These are phyloP conservation scores for Rhizopogon roseolus DNA, from an alignment of 768 basidiomycete species.

Conservation along the genomic window DNA sequence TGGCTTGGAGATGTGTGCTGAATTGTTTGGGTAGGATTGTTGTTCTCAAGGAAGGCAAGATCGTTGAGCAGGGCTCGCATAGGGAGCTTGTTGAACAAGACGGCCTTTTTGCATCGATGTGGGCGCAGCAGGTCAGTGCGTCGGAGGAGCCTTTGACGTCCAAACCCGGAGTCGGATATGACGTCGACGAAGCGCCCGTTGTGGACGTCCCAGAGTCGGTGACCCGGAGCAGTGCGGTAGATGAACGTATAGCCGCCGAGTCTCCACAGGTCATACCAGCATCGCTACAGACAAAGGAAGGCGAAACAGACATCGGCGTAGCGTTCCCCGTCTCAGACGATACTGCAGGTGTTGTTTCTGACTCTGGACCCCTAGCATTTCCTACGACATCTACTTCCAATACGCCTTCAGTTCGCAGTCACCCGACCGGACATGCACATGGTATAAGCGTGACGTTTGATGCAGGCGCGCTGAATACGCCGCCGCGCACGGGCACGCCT, in stretches of 20 bases:
- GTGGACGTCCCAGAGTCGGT: slow-evolving; percentile 13
- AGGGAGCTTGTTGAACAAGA: slow-evolving; percentile 68
- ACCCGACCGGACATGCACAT: slow-evolving; percentile 13
- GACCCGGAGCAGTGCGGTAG: slow-evolving; percentile 21
- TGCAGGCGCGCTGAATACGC: slow-evolving; percentile 42
- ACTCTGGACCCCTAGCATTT: slow-evolving; percentile 33
- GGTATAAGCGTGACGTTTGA: slow-evolving; percentile 65
- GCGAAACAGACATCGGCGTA: slow-evolving; percentile 11
- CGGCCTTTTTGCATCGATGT: slow-evolving; percentile 80
- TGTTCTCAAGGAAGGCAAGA: slow-evolving; percentile 86
- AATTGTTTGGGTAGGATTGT: slow-evolving; percentile 55
- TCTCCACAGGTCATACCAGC: slow-evolving; percentile 12
- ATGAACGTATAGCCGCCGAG: slow-evolving; percentile 2
- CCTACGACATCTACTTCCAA: slow-evolving; percentile 28
- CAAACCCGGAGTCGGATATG: slow-evolving; percentile 21
- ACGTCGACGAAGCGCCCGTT: slow-evolving; percentile 15
- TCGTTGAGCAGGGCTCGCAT: slow-evolving; percentile 80
- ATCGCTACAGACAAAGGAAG: slow-evolving; percentile 7
- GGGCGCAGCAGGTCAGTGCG: slow-evolving; percentile 78
- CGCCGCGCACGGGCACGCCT: slow-evolving; percentile 69
- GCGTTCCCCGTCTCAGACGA: slow-evolving; percentile 33
- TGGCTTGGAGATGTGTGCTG: neutral
- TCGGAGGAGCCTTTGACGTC: slow-evolving; percentile 22
- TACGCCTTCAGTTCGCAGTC: slow-evolving; percentile 23
- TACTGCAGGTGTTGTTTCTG: slow-evolving; percentile 4